Base-by-base conservation (phyloP, 805 yeast genomes). In the Sugiyamaella boreocaroliniensis region DNA sequence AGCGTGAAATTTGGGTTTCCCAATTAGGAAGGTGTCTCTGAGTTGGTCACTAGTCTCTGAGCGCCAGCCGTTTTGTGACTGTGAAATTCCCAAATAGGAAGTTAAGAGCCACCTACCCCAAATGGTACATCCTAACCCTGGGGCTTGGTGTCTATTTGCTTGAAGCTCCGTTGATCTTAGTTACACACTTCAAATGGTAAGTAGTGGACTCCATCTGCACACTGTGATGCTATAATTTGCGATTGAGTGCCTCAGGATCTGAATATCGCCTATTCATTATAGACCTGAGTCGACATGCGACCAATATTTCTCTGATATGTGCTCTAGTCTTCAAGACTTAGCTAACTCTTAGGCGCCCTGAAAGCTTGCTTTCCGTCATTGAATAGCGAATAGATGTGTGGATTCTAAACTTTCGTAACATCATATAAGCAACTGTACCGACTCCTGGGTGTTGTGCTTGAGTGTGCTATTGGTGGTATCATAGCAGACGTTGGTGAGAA, bases 211-310 rank as follows among this genome's bases (percentile, higher is more conserved):
- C n/a, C n/a, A 5, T 10, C 10, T 9, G 4, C 37, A 14, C n/a
- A 32, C n/a, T 54, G 45, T 48, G 57, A 54, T 54, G 57, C 49
- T 47, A 53, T 56, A 56, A 56, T 56, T 56, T 56, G 59, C 59
- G 59, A 44, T 56, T 47, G 59, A 56, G 52, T 12, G 49, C 32
- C 48, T 42, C 19, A 44, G 14, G 44, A 44, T 52, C 48, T 43
- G 55, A 45, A 52, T 51, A 51, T 51, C 55, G 55, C 55, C 55
- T 52, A 52, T 52, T 45, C 55, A 16, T 32, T 43, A 43, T 12
- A 44, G 55, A 42, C 34, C 26, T 29, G 22, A 44, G 51, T 40
- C 40, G 43, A 18, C n/a, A 32, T 52, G 55, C 51, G 51, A 52
- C 32, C 20, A 48, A 44, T 12, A 44, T 43, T 26, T 32, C 37